These are phyloP conservation scores for Nidularia pulvinata DNA, from an alignment of 768 basidiomycete species.

Conservation along the genomic window DNA sequence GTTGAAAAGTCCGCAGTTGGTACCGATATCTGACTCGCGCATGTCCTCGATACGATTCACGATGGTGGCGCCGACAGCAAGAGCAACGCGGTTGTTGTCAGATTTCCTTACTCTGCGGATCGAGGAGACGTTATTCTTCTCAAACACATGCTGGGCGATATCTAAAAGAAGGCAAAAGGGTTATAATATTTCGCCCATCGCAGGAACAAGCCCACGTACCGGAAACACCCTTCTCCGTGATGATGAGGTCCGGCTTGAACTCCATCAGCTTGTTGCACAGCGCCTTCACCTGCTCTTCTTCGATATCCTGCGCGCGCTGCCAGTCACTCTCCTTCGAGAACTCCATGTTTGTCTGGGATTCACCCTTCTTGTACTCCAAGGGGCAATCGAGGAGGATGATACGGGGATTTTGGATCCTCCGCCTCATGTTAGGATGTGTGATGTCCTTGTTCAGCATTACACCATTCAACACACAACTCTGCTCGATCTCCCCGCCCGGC, in stretches of 20 bases:
- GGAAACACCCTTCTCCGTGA: slow-evolving; percentile 98
- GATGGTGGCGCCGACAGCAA: slow-evolving; percentile 94
- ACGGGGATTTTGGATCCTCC: slow-evolving; percentile 87
- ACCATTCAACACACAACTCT: slow-evolving; percentile 82
- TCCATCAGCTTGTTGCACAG: slow-evolving; percentile 86
- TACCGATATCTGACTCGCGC: slow-evolving; percentile 90
- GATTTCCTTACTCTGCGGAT: slow-evolving; percentile 98
- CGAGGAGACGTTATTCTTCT: slow-evolving; percentile 87
- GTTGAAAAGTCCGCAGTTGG: slow-evolving; percentile 93
- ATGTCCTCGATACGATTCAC: slow-evolving; percentile 97
- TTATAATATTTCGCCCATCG: too few species aligned
- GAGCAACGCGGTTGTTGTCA: slow-evolving; percentile 98
- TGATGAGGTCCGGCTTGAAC: slow-evolving; percentile 92
- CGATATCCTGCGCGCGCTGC: slow-evolving; percentile 89
- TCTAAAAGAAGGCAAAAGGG: slow-evolving; percentile 41
- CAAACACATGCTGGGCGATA: slow-evolving; percentile 89
- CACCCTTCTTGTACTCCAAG: slow-evolving; percentile 98
- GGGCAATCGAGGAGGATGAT: slow-evolving; percentile 94
- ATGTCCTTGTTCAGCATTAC: slow-evolving; percentile 99
- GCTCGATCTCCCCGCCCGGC: slow-evolving; percentile 97
- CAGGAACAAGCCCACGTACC: slow-evolving; percentile 46
- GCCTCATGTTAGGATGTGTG: slow-evolving; percentile 95
- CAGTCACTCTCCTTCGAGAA: slow-evolving; percentile 94
- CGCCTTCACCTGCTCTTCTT: slow-evolving; percentile 94
- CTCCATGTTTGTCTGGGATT: slow-evolving; percentile 98